Conservation (phyloP, 352 stramenopile species). For the Globisporangium echinulatum region DNA sequence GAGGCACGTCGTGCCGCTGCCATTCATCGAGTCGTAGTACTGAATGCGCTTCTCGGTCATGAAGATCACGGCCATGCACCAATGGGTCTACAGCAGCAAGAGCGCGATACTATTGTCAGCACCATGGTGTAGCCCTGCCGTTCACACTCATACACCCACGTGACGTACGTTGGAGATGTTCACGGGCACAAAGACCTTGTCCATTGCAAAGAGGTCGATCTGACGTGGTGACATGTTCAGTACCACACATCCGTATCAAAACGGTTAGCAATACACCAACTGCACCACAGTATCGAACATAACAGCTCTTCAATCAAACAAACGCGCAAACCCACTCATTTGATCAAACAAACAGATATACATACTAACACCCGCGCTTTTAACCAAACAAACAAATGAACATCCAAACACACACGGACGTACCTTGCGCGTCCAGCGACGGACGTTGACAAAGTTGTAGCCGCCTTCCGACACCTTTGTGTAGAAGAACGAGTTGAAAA, state of each 20-base stretch:
- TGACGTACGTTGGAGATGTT: slow-evolving; percentile 78
- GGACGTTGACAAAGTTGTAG: slow-evolving; percentile 83
- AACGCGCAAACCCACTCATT: background rate
- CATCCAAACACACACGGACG: background rate
- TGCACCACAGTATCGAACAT: background rate
- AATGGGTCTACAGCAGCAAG: slow-evolving; percentile 56
- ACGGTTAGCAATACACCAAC: background rate
- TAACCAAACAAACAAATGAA: too few species aligned
- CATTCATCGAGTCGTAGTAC: slow-evolving; percentile 85
- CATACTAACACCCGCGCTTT: too few species aligned
- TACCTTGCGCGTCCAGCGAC: slow-evolving; percentile 81
- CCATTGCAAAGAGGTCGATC: slow-evolving; percentile 87
- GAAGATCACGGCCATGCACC: slow-evolving; percentile 83
- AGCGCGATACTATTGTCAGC: too few species aligned
- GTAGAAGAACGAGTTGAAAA: slow-evolving; percentile 88
- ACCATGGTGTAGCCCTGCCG: too few species aligned
- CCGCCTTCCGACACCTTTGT: slow-evolving; percentile 73
- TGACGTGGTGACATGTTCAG: slow-evolving; percentile 7
- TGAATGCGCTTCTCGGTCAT: slow-evolving; percentile 87
- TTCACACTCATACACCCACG: background rate
- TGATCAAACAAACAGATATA: too few species aligned
- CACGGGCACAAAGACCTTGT: slow-evolving; percentile 85
- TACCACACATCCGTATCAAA: background rate
- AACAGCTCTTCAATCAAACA: background rate
- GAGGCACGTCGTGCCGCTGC: slow-evolving; percentile 57